phyloP scores from a whole-genome alignment of 2,329 filamentous ascomycete genomes.

The Scedosporium apiospermum region DNA sequence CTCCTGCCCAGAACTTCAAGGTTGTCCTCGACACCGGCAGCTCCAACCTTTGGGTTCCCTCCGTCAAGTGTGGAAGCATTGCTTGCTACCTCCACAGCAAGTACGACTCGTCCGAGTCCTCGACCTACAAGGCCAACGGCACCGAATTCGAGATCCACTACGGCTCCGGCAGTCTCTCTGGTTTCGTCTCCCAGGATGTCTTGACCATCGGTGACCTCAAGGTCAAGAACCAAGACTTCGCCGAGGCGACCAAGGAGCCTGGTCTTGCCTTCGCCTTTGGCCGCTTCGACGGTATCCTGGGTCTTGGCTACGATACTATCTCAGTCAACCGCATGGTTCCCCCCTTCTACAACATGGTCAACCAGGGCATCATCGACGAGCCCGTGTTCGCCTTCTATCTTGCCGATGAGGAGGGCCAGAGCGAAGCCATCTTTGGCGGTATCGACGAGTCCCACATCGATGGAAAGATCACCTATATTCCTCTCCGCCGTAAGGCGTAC shows the following conservation, averaged over 20 bases:
- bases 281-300: conserved; percentile 92
- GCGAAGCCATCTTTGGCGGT: conserved; percentile 84
- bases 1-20: conserved; percentile 91
- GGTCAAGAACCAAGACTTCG: conserved; percentile 86
- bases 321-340: conserved; percentile 94
- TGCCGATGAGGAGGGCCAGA: conserved; percentile 61
- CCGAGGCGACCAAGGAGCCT: conserved; percentile 90
- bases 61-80: conserved; percentile 81
- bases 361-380: conserved; percentile 83
- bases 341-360: conserved; percentile 92
- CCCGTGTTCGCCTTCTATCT: conserved; percentile 97
- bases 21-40: conserved; percentile 97
- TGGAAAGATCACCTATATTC: conserved; percentile 86
- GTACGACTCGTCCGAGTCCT: conserved; percentile 86
- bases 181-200: conserved; percentile 84
- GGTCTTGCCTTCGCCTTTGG: conserved; percentile 97
- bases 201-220: conserved; percentile 81
- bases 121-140: conserved; percentile 89
- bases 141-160: conserved; percentile 88
- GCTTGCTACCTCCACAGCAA: conserved; percentile 96
- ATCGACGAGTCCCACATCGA: conserved; percentile 70
- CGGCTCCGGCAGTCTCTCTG: conserved; percentile 86
- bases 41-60: conserved; percentile 98
- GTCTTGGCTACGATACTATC: conserved; percentile 89
- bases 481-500: conserved; percentile 96